Conservation (phyloP, 2,329 filamentous ascomycete genomes). For the Fusarium sacchari region DNA sequence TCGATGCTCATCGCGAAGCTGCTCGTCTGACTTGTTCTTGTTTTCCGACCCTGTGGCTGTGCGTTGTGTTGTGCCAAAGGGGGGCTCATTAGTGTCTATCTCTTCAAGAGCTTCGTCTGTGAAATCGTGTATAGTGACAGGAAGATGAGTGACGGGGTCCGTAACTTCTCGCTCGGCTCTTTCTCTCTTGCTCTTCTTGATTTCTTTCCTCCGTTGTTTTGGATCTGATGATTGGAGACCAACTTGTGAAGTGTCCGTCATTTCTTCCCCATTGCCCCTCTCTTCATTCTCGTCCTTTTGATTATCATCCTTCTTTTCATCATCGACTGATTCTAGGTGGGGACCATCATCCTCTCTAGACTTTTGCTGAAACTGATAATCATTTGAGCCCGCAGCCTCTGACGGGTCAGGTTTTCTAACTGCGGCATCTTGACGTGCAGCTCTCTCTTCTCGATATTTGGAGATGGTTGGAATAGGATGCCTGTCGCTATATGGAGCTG, state of each 20-base stretch:
- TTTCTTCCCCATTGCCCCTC: slow-evolving; percentile 20
- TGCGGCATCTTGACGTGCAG: slow-evolving; percentile 54
- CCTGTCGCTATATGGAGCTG: slow-evolving; percentile 54
- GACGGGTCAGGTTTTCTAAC: slow-evolving; percentile 44
- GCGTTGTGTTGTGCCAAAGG: slow-evolving; percentile 49
- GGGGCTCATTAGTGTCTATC: slow-evolving; percentile 45
- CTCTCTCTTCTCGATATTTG: slow-evolving; percentile 58
- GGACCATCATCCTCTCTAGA: slow-evolving; percentile 19
- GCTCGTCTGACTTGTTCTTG: slow-evolving; percentile 52
- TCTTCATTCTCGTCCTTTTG: slow-evolving; percentile 4
- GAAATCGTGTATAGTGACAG: slow-evolving; percentile 74
- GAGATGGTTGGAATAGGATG: slow-evolving; percentile 61
- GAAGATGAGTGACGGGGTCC: slow-evolving; percentile 77
- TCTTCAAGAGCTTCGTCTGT: slow-evolving; percentile 67
- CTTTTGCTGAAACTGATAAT: slow-evolving; percentile 24
- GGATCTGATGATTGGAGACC: slow-evolving; percentile 53
- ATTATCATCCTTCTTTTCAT: slow-evolving; percentile 4
- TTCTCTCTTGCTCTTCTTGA: slow-evolving; percentile 57
- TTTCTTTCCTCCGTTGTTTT: slow-evolving; percentile 59
- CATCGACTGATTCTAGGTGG: slow-evolving; percentile 24
- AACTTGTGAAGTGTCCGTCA: slow-evolving; percentile 51
- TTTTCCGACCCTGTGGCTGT: slow-evolving; percentile 52
- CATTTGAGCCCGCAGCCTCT: slow-evolving; percentile 2
- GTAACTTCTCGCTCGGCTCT: slow-evolving; percentile 71
- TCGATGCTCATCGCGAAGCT: slow-evolving; percentile 50